phyloP scores from a whole-genome alignment of 257 asterid species.

The Primulina tabacum region DNA sequence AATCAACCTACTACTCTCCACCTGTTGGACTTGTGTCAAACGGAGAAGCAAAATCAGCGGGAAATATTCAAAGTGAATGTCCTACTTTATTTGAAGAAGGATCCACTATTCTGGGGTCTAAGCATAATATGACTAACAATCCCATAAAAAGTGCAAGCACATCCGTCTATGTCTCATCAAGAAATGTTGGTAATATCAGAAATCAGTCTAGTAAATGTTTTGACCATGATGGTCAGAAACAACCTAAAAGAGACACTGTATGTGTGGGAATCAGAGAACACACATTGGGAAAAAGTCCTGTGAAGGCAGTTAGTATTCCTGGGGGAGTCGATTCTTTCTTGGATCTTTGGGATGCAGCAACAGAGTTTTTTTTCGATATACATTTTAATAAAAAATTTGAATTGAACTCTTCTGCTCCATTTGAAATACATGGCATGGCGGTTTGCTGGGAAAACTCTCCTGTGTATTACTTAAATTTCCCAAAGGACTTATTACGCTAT shows the following conservation, averaged over 20 bases:
- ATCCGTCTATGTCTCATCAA: conserved; percentile 30
- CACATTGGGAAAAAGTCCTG: conserved; percentile 61
- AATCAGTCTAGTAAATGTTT: conserved; percentile 28
- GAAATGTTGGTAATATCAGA: conserved; percentile 27
- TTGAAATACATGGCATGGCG: conserved; percentile 87
- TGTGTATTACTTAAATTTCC: conserved; percentile 76
- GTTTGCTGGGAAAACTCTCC: conserved; percentile 90
- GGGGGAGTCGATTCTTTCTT: conserved; percentile 87
- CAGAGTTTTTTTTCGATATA: conserved; percentile 74
- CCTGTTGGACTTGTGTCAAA: conserved; percentile 30
- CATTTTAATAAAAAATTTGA: conserved; percentile 74
- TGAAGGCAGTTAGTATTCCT: conserved; percentile 56
- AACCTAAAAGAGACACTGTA: conserved; percentile 32
- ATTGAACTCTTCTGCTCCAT: conserved; percentile 53
- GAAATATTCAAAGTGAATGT: conserved; percentile 23
- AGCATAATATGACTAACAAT: conserved; percentile 32
- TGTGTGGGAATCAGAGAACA: conserved; percentile 33
- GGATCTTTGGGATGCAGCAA: conserved; percentile 62
- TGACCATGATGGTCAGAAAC: conserved; percentile 33
- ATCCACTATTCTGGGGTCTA: conserved; percentile 28
- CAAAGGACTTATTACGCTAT: conserved; percentile 68
- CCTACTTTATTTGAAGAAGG: conserved; percentile 35
- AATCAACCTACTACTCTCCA: conserved; percentile 31
- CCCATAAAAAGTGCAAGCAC: conserved; percentile 29
- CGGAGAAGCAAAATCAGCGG: conserved; percentile 30